A percentile compares a stretch with the other conserved stretches of the same genome.
phyloP scores from a whole-genome alignment of 148 eudicot species.

The Limonium bicolor region DNA sequence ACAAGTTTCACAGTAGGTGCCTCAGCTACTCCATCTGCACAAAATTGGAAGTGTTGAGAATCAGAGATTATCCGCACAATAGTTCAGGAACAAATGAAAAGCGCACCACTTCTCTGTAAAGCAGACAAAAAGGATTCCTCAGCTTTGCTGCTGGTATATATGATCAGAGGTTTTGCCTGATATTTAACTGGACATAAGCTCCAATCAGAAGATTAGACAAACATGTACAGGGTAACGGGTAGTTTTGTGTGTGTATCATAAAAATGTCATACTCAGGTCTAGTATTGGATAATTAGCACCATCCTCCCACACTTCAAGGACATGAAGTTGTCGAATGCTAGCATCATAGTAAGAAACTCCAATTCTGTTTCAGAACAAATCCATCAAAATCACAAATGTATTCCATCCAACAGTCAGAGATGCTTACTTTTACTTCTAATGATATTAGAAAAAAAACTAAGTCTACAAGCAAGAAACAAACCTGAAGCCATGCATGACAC shows the following conservation, averaged over 20 bases:
- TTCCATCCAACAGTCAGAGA: no score
- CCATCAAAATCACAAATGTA: no score
- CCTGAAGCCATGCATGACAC: no score
- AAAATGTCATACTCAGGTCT: constrained; percentile 51
- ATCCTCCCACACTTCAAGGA: constrained; percentile 92
- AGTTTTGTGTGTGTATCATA: no score
- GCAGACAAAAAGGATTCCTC: constrained; percentile 72
- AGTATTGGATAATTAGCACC: constrained; percentile 59
- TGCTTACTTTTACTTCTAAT: no score
- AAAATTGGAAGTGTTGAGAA: constrained; percentile 5
- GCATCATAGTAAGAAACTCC: constrained; percentile 89
- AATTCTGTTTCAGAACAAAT: no score
- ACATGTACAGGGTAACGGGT: no score
- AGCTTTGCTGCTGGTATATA: constrained; percentile 84
- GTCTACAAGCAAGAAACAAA: no score
- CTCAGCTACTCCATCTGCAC: constrained; percentile 52
- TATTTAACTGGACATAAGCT: constrained; percentile 74
- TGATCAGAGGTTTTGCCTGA: constrained; percentile 75
- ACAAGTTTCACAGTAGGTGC: constrained; percentile 65
- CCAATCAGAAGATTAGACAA: no score
- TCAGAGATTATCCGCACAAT: no score
- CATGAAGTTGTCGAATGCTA: constrained; percentile 58
- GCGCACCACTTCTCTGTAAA: constrained; percentile 65
- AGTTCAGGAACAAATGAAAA: no score
- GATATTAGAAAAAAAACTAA: no score